Conservation (phyloP, 169 alveolate species). For the Plasmodium inui region DNA sequence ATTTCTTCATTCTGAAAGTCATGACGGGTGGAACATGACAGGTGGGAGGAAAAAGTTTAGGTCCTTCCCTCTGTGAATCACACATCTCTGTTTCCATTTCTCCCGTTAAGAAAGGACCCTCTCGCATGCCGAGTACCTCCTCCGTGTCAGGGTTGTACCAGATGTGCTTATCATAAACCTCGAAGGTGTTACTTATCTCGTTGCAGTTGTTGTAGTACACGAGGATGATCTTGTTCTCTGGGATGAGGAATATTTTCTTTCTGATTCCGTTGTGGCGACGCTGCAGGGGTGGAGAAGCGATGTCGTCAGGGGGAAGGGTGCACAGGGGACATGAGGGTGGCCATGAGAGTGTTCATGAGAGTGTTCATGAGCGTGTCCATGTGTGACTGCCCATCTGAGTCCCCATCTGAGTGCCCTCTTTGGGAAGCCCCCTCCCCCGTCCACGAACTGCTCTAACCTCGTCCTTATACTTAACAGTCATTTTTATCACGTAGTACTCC, state of each 20-base stretch:
- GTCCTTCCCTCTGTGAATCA: background rate
- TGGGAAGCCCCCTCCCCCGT: background rate
- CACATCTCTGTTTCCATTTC: background rate
- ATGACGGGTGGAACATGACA: background rate
- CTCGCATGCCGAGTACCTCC: constrained; percentile 8
- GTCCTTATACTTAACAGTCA: constrained; percentile 39
- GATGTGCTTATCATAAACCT: constrained; percentile 39
- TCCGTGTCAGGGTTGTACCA: constrained; percentile 38
- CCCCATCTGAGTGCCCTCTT: too few species aligned
- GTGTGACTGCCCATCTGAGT: too few species aligned
- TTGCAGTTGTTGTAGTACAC: constrained; percentile 41
- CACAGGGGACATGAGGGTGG: background rate
- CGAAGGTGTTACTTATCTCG: constrained; percentile 38
- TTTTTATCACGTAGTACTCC: constrained; percentile 57
- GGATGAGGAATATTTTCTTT: constrained; percentile 47
- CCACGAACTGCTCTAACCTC: background rate
- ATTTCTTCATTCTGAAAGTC: constrained; percentile 39
- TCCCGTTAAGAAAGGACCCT: background rate
- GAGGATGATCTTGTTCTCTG: constrained; percentile 41
- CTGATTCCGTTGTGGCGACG: constrained; percentile 13
- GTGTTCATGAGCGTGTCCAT: too few species aligned
- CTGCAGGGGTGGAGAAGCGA: background rate
- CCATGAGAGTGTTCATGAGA: too few species aligned
- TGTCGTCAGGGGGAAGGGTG: background rate
- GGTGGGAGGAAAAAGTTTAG: background rate